These are phyloP conservation scores for Garcia nutans DNA, from an alignment of 345 rosid genomes.

Conservation along the genomic window DNA sequence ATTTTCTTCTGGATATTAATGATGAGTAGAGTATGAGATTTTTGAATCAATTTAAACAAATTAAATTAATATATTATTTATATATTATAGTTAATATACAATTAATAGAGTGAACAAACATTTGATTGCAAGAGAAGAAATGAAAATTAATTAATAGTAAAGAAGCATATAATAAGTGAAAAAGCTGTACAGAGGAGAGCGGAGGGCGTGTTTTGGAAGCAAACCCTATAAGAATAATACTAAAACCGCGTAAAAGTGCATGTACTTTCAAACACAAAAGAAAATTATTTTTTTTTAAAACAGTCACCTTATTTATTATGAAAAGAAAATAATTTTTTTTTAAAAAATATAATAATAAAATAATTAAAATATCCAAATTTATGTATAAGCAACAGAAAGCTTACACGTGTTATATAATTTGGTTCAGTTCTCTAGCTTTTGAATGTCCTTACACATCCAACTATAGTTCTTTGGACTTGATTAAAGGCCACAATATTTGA, in stretches of 20 bases:
- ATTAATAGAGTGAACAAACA: background rate
- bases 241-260: slow-evolving; percentile 24
- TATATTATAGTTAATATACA: too few species aligned
- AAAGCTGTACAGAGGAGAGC: background rate
- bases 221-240: slow-evolving; percentile 11
- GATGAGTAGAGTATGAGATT: too few species aligned
- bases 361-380: background rate
- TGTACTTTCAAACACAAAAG: slow-evolving; percentile 9
- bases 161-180: background rate
- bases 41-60: too few species aligned
- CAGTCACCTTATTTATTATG: background rate
- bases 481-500: too few species aligned
- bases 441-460: slow-evolving; percentile 1
- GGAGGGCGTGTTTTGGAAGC: slow-evolving; percentile 15
- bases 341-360: background rate
- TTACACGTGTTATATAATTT: background rate
- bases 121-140: slow-evolving; percentile 13
- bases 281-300: background rate
- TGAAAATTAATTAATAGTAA: background rate
- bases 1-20: too few species aligned
- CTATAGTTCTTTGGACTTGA: too few species aligned
- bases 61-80: too few species aligned
- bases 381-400: background rate
- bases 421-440: background rate
- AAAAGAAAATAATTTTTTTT: background rate